Percentiles rank a stretch among this genome's conserved stretches.
phyloP scores from a whole-genome alignment of 768 basidiomycete genomes.

The Ramaria sp. region DNA sequence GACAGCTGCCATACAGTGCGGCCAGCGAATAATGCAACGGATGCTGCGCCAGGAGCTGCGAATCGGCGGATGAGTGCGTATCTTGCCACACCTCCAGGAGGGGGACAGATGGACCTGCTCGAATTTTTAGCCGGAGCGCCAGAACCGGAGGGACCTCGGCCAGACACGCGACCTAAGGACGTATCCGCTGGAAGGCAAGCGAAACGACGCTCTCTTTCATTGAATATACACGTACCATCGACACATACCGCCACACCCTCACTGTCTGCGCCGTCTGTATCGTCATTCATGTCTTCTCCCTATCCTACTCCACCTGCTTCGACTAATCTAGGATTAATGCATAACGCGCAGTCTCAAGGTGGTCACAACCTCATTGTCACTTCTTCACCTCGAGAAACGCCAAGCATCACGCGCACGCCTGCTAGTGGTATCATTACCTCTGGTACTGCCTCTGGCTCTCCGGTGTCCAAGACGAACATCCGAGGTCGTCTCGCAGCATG shows the following conservation, averaged over 20 bases:
- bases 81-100: not conserved
- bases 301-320: constrained; percentile 5
- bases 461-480: constrained; percentile 31
- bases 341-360: not conserved
- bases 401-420: constrained; percentile 31
- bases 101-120: not conserved
- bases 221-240: not conserved
- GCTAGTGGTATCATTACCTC: constrained; percentile 34
- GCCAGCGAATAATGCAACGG: constrained; percentile 32
- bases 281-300: not conserved
- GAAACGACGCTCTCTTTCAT: constrained; percentile 5
- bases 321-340: constrained; percentile 9
- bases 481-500: constrained; percentile 40
- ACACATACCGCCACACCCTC: not conserved
- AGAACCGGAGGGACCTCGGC: not conserved
- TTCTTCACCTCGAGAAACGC: constrained; percentile 23
- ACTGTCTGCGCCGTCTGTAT: not conserved
- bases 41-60: constrained; percentile 43
- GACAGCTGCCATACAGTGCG: constrained; percentile 60
- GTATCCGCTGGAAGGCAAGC: not conserved
- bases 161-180: not conserved
- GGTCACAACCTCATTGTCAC: constrained; percentile 10
- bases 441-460: constrained; percentile 17
- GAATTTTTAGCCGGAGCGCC: not conserved
- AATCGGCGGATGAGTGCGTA: constrained; percentile 48